phyloP scores from a whole-genome alignment of 441 rosid species.

The Erodium trifolium region DNA sequence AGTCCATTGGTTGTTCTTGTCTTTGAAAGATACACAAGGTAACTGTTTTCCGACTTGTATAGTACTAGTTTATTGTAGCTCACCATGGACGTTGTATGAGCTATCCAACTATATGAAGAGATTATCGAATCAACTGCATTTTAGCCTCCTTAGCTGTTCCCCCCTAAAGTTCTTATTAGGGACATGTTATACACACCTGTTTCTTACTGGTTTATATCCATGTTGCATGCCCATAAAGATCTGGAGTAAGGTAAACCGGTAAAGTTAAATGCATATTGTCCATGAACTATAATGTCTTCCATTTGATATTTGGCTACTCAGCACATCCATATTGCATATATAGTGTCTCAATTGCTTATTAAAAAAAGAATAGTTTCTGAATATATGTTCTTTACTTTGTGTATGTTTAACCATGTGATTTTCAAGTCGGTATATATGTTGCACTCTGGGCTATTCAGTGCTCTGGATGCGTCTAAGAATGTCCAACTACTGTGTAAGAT shows the following conservation, averaged over 20 bases:
- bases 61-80: background rate
- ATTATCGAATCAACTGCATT: background rate
- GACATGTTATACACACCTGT: background rate
- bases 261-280: background rate
- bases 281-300: background rate
- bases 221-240: background rate
- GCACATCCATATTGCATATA: background rate
- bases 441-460: background rate
- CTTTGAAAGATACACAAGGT: conserved; percentile 74
- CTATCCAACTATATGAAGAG: background rate
- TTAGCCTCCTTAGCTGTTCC: background rate
- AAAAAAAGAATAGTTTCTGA: no score
- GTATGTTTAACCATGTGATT: background rate
- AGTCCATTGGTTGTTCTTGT: conserved; percentile 71
- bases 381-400: background rate
- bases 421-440: background rate
- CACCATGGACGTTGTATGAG: background rate
- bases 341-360: background rate
- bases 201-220: background rate
- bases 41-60: conserved; percentile 12
- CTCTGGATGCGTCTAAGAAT: no score
- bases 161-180: background rate
- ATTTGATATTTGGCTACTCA: background rate
- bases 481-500: no score
- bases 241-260: background rate